Percentiles rank a stretch among this genome's conserved stretches.
These are phyloP conservation scores for Botryosphaeria dothidea DNA, from an alignment of 2,329 filamentous ascomycete genomes.

Conservation along the genomic window DNA sequence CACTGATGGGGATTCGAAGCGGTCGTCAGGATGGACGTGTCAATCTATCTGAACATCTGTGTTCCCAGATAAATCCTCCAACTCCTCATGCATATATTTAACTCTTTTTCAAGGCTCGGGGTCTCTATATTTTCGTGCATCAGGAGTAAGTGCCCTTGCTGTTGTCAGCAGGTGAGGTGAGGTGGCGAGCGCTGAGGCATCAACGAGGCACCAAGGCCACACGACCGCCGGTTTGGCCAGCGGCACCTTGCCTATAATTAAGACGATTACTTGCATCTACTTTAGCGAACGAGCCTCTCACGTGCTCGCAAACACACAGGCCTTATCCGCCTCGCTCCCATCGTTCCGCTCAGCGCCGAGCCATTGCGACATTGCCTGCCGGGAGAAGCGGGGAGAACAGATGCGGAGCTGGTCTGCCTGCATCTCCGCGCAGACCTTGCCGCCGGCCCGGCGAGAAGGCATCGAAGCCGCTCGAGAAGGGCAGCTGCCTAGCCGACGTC, in stretches of 20 bases:
- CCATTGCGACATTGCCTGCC: not conserved
- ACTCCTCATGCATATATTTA: no score
- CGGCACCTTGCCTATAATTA: not conserved
- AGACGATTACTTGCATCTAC: constrained; percentile 6
- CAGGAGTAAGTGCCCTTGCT: not conserved
- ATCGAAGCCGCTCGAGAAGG: not conserved
- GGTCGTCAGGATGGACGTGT: no score
- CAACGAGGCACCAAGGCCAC: not conserved
- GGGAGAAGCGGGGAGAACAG: not conserved
- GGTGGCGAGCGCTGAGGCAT: not conserved
- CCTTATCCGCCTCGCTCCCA: not conserved
- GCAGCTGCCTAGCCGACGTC: not conserved
- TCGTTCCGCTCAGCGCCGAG: not conserved
- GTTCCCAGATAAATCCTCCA: no score
- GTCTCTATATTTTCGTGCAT: no score
- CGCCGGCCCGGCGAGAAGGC: not conserved
- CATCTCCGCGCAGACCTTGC: not conserved
- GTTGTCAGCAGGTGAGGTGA: not conserved
- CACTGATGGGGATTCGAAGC: no score
- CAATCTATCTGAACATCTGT: no score
- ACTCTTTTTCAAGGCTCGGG: no score
- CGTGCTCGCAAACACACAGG: not conserved
- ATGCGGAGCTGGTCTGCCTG: not conserved
- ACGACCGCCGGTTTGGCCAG: not conserved
- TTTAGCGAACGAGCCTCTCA: not conserved